Base-by-base conservation (phyloP, 768 basidiomycete species). In the Hygrophoropsis aurantiaca region DNA sequence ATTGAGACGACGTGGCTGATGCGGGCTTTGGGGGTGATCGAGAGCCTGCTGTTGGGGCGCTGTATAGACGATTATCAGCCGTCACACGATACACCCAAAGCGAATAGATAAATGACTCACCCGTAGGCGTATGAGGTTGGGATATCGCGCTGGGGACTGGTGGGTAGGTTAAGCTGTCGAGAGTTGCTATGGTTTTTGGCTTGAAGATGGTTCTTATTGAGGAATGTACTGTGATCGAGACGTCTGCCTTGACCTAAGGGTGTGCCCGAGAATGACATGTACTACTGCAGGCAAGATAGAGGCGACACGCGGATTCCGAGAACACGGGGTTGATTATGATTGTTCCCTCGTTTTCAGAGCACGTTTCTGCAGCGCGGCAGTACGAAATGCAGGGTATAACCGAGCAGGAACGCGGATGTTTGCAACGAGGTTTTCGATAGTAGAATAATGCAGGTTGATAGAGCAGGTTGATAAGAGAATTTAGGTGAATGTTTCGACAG, bases 261-360 rank as follows among this genome's bases (percentile, higher is more conserved):
- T 65, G 88, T 90, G 67, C 82, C 78, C 65, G 85, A 78, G 82
- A 91, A 91, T 69, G 87, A 90, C 88, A 91, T 91, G 77, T 74
- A 76, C 62, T 57, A 52, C 50, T 47, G 47, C 49, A 26, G 23
- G 27, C 33, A 35, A 38, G 36, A 16, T 21, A 38, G 6, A 16
- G n/a, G 36, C n/a, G n/a, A n/a, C n/a, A n/a, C n/a, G 27, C 27
- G 6, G 27, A 30, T 30, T 30, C 27, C 13, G 27, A 13, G 27
- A 30, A 6, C 27, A 13, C 27, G 13, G 27, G 30, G 24, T 18
- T 25, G 36, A 38, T 15, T 38, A 25, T 46, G 26, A 38, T 7
- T 7, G 7, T 38, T 6, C 27, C 36, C 36, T 38, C 36, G 36
- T 38, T 38, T 38, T 38, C 36, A 38, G 27, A 33, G 38, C 53